Conservation (phyloP, 1,284 basidiomycete genomes). For the Ustilago bromivora region DNA sequence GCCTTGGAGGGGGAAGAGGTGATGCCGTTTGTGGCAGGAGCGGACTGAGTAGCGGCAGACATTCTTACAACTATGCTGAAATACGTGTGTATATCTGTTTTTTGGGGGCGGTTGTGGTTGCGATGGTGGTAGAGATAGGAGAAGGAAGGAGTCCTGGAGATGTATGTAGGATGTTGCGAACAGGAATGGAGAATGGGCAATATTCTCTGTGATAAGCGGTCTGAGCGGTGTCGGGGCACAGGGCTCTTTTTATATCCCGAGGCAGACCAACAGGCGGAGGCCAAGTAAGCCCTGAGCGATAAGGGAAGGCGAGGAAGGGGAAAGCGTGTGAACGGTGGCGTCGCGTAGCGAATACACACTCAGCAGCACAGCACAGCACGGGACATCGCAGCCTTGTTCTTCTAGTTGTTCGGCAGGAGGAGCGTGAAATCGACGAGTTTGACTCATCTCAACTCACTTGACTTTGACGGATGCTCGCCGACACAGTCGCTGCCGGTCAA, state of each 20-base stretch:
- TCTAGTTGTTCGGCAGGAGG: not conserved
- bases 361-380: conserved; percentile 4
- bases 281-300: conserved; percentile 6
- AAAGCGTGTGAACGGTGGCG: conserved; percentile 3
- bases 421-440: conserved; percentile 7
- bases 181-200: not conserved
- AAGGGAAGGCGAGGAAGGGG: conserved; percentile 2
- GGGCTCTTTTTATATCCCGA: conserved; percentile 13
- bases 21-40: conserved; percentile 43
- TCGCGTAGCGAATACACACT: conserved; percentile 1
- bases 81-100: conserved; percentile 6
- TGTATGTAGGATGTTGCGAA: conserved; percentile 6
- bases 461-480: not conserved
- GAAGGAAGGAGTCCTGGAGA: not conserved
- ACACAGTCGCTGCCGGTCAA: not conserved
- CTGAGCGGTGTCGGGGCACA: not conserved
- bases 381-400: not conserved
- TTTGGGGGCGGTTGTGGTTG: not conserved
- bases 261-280: not conserved
- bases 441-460: not conserved
- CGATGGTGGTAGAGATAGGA: not conserved
- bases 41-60: conserved; percentile 52
- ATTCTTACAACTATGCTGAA: conserved; percentile 10
- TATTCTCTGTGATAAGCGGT: not conserved
- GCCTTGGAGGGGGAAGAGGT: conserved; percentile 43